Base-by-base conservation (phyloP, 768 basidiomycete genomes). In the Chalciporus piperatus region DNA sequence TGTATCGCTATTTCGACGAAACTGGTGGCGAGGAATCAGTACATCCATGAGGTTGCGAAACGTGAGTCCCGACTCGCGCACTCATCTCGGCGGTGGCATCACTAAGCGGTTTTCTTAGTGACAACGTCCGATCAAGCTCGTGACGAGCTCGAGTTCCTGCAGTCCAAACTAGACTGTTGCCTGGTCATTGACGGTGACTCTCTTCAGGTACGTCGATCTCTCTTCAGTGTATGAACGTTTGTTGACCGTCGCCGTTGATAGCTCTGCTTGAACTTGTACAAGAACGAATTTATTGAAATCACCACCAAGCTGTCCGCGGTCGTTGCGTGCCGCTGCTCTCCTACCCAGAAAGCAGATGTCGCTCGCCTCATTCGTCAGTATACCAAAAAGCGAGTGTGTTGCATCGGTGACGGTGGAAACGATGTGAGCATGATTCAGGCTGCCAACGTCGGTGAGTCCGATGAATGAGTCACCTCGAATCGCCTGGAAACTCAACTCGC, bases 401-500 rank as follows among this genome's bases (percentile, higher is more conserved):
- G 97, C 65, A 98, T 98, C 52, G 97, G 97, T 2, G 97, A 99
- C 72, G 97, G 97, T 30, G 97, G 97, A 4, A 99, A 99, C 68
- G 97, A 99, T 66, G 97, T 99, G 56, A 93, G 91, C 68, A 99
- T 99, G 97, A 99, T 99, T 55, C 97, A 98, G 64, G 97, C 97
- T 1, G 97, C 97, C 3, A 93, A 98, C 62, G 94, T 99, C 52
- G 96, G 94, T 93, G 43, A 66, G 92, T 83, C 27, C 3, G 19
- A 42, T n/a, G 14, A 4, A 32, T 13, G 33, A 22, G 12, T 9
- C 39, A 13, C 5, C 33, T 17, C 16, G 16, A 32, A 39, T n/a
- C 16, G 27, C 22, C 19, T 20, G 1, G 40, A 38, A 20, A 39
- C 45, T 43, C 44, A n/a, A 48, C n/a, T 8, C 23, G 1, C 3